Evolutionary conservation across 257 asterid species (phyloP), one percentile per base, ranked within the genome.

Genomic region (Solanum tarijense): DNA sequence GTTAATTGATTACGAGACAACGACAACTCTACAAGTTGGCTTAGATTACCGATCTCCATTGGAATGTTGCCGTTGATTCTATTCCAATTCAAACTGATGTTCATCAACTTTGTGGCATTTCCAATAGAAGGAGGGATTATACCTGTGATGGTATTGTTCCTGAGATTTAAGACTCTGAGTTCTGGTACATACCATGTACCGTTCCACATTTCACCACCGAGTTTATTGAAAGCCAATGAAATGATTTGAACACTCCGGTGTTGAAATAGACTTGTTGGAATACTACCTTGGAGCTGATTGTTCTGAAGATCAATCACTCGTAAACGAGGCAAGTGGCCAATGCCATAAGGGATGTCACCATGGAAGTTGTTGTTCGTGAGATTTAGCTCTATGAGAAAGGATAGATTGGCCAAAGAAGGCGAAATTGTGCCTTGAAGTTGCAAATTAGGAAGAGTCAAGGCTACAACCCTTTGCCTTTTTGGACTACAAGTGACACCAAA

Each of bases 391-490:
- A 41, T 52, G 21, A 92, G 94, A 83, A 85, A 89, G 7, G 94
- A 90, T 7, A 92, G 87, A 60, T 92, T 92, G 23, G 87, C 92
- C 12, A 92, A 21, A 9, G 86, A 68, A 1, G 90, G 85, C 46
- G 94, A 87, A 4, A 90, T 86, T 34, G 27, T 81, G 14, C 93
- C 92, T 46, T 52, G 32, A 29, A 91, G 90, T 79, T 88, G 76
- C 89, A 90, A 86, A 83, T 65, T 48, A 0, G 91, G 74, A 52
- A 91, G 89, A 48, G 68, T 87, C 36, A 92, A 78, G 84, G 90
- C 46, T 20, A 34, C 55, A 46, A 91, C 91, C 46, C 91, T 90
- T 25, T 87, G 81, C 23, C 87, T 84, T 7, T 23, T 55, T 9
- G 73, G 27, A 83, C 85, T 79, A 12, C 91, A 89, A 48, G 86